Base-by-base conservation (phyloP, 257 asterid genomes). In the Paulownia fortunei region DNA sequence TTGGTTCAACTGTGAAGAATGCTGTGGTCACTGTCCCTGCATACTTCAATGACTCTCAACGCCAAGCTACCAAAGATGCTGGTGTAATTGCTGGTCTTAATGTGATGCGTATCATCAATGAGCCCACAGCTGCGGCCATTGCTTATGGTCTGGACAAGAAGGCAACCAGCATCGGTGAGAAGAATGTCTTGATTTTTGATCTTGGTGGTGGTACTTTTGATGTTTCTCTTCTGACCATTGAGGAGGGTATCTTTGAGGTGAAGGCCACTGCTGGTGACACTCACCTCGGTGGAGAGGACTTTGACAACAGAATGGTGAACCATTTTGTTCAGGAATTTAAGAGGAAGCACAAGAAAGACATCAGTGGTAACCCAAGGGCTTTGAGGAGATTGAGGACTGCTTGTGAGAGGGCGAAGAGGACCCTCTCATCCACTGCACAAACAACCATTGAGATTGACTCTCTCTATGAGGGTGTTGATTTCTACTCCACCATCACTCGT, bases 351-450 rank as follows among this genome's bases (percentile, higher is more conserved):
- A 87, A 88, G 86, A 88, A 87, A 62, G 93, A 90, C 59, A 90
- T 90, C 3, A 86, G 77, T 7, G 90, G 92, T 1, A 87, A 86
- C 76, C 89, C 89, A 0, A 85, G 93, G 52, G 92, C 96, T 19
- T 37, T 88, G 42, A 84, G 91, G 63, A 64, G 96, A 55, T 76
- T 90, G 69, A 88, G 93, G 41, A 88, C 92, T 3, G 82, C 96
- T 24, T 91, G 96, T 74, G 94, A 91, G 76, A 84, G 94, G 78
- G 96, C 92, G 15, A 90, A 90, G 89, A 88, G 93, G 46, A 86
- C 96, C 11, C 87, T 90, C 2, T 90, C 96, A 0, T 90, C 93
- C 30, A 88, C 93, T 30, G 94, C 96, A 12, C 91, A 87, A 58
- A 90, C 96, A 24, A 87, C 96, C 9, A 88, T 90, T 26, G 96